Evolutionary conservation across 2,329 filamentous ascomycete species (phyloP).

Genomic region (Dryadomyces quercivorus): DNA sequence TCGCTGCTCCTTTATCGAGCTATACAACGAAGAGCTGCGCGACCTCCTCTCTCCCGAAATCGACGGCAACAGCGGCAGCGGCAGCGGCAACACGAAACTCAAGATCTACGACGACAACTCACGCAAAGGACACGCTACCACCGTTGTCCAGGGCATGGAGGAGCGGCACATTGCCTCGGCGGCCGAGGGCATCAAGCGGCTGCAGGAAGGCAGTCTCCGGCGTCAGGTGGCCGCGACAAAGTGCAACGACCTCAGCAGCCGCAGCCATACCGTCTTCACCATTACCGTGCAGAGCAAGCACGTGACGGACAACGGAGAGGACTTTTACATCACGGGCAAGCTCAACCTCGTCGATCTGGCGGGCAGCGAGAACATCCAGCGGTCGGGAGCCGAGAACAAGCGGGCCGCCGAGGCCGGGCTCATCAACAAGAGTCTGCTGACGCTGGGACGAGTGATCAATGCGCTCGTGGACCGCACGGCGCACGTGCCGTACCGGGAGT

Average conservation of each 20-base stretch:
- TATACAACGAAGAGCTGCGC: constrained; percentile 95
- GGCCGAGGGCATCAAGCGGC: constrained; percentile 71
- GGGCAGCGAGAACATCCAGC: constrained; percentile 93
- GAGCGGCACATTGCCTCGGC: constrained; percentile 85
- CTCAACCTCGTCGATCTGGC: constrained; percentile 93
- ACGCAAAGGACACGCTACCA: constrained; percentile 72
- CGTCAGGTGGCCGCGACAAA: constrained; percentile 99
- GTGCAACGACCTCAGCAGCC: constrained; percentile 94
- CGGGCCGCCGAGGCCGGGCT: constrained; percentile 87
- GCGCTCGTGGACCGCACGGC: constrained; percentile 80
- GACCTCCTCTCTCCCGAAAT: constrained; percentile 80
- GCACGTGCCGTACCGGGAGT: constrained; percentile 88
- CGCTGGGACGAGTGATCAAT: constrained; percentile 92
- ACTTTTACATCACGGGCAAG: constrained; percentile 83
- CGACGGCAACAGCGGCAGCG: constrained; percentile 42
- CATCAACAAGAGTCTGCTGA: constrained; percentile 96
- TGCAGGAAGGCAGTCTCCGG: constrained; percentile 82
- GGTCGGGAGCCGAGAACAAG: constrained; percentile 96
- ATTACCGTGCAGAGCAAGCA: constrained; percentile 86
- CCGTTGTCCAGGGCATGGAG: constrained; percentile 94
- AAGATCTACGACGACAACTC: constrained; percentile 92
- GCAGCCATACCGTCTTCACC: constrained; percentile 95
- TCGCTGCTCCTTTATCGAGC: constrained; percentile 95
- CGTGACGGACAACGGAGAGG: constrained; percentile 69
- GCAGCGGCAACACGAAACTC: constrained; percentile 43